Evolutionary conservation across 2,329 filamentous ascomycete genomes (phyloP), one percentile per base, ranked within the genome.

Genomic region (Aspergillus candidus): DNA sequence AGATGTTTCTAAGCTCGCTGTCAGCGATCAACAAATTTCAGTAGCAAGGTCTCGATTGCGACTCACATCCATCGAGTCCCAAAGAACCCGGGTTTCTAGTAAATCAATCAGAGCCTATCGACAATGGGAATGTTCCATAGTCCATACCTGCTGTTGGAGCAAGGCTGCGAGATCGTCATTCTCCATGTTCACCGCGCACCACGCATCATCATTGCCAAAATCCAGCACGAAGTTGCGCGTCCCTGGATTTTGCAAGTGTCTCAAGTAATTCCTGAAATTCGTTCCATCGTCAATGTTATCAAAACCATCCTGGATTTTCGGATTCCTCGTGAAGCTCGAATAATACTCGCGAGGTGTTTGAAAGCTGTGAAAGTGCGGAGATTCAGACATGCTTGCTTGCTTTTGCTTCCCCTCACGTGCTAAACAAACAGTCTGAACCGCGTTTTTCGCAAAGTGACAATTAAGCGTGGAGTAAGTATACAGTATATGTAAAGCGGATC

Each of bases 61-160:
- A 57, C 78, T 61, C 67, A 81, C 79, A 88, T 86, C 85, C 85
- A 89, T 62, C 84, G 74, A 4, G 84, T 80, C 47, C 72, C 74
- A 36, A 74, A 66, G 38, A 68, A 71, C 33, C 64, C 66, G 2
- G 75, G 72, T 44, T 73, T 69, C 55, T 76, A 59, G 15, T 3
- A 11, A 11, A 27, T 51, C n/a, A 29, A 36, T 13, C 11, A 2
- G 14, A 30, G 12, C 7, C 32, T 15, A 36, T 12, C 32, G 4
- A 10, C 6, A 17, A 34, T 31, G 6, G 12, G 4, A 30, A 10
- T 30, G 11, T 6, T 10, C 36, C 30, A 50, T 15, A 15, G 15
- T 15, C 15, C 63, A 33, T 58, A 70, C 66, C 38, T 57, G 51
- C 27, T 57, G 59, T 15, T 54, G 58, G 32, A 70, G 49, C 42